phyloP scores from a whole-genome alignment of 225 moss, liverwort and hornwort species.

The Pseudisothecium myosuroides region DNA sequence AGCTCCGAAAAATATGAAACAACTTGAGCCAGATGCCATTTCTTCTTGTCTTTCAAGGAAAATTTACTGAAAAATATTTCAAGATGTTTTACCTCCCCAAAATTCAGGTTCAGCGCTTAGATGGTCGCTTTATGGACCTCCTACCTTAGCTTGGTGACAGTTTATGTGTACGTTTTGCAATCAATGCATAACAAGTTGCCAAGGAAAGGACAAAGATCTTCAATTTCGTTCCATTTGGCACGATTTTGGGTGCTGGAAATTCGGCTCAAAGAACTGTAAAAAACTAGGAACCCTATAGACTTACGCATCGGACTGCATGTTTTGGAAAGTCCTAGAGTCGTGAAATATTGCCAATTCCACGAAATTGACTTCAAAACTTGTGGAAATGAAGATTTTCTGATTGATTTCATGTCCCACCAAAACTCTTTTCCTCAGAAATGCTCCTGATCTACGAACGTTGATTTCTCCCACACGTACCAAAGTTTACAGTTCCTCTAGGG shows the following conservation, averaged over 20 bases:
- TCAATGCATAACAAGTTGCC: background rate
- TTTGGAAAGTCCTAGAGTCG: background rate
- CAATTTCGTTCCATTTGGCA: background rate
- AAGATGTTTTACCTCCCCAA: no score
- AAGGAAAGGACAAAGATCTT: no score
- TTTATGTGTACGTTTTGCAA: no score
- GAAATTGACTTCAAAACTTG: background rate
- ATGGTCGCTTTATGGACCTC: no score
- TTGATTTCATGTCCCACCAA: no score
- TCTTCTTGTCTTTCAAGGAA: no score
- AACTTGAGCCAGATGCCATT: no score
- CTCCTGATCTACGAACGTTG: background rate
- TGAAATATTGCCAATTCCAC: background rate
- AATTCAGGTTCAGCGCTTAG: no score
- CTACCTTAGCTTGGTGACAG: background rate
- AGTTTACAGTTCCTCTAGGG: background rate
- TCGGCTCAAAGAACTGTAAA: background rate
- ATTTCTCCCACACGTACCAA: no score
- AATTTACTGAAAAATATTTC: no score
- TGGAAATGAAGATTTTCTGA: background rate
- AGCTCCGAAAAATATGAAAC: no score
- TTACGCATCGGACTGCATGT: background rate
- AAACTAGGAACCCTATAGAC: background rate
- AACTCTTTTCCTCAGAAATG: background rate
- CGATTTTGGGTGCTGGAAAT: background rate